Evolutionary conservation across 1,284 basidiomycete species (phyloP), one percentile per base, ranked within the genome.

Genomic region (Tylopilus sp.): DNA sequence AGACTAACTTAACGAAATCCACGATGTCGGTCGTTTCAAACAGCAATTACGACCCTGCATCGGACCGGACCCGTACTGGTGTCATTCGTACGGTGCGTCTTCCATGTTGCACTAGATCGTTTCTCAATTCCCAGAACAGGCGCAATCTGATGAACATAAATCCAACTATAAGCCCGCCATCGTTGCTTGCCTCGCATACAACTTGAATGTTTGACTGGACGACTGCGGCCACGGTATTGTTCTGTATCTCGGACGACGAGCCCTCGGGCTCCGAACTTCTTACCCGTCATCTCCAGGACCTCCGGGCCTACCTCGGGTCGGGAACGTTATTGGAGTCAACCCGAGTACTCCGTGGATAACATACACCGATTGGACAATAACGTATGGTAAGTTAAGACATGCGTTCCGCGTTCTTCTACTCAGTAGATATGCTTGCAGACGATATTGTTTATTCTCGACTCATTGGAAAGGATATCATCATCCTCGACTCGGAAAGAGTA

Each of bases 301-400:
- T 26, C 38, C 34, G 2, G 41, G 41, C 6, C n/a, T 41, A 11
- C 41, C 41, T 6, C 31, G 41, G 41, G 29, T 41, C 31, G 41
- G 41, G 30, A 42, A 31, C 2, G 45, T 56, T 2, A 28, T 52
- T 15, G 49, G 36, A 21, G 12, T 61, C 7, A 25, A 61, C 16
- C 3, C 38, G 8, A 15, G 41, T 6, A 29, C 45, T 4, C 59
- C 58, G 3, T 59, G 59, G 58, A 25, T 33, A 19, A 60, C 59
- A 13, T 63, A 57, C 29, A 16, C 33, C 11, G 16, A 58, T 10
- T 63, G 53, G 56, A 43, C 46, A 7, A 51, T 12, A 38, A 42
- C 29, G 10, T 60, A 41, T 4, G 41, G 41, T 42, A 12, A 6
- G 41, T 31, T 16, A 11, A 2, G 7, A 23, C 6, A 31, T 16